Evolutionary conservation across 768 basidiomycete species (phyloP).

Genomic region (Boletales sp.): DNA sequence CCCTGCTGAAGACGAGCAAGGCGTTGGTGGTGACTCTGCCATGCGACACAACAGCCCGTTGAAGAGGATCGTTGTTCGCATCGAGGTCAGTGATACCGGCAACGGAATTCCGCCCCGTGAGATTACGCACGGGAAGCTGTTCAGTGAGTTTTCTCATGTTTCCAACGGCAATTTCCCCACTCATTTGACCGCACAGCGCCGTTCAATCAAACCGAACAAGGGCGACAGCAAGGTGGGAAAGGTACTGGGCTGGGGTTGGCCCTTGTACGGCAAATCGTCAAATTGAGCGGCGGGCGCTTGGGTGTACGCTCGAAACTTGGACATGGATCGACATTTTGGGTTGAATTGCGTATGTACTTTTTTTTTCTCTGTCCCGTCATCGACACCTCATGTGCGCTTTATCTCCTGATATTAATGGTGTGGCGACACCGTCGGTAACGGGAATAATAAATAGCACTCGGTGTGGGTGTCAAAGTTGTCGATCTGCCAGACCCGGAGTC

Average conservation of each 20-base stretch:
- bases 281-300: slow-evolving; percentile 66
- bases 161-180: slow-evolving; percentile 4
- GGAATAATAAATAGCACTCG: slow-evolving; percentile 43
- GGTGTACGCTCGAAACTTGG: slow-evolving; percentile 63
- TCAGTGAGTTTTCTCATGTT: slow-evolving; percentile 46
- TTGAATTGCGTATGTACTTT: slow-evolving; percentile 56
- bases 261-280: slow-evolving; percentile 75
- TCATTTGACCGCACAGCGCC: slow-evolving; percentile 41
- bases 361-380: slow-evolving; percentile 9
- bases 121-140: slow-evolving; percentile 66
- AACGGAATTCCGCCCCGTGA: slow-evolving; percentile 62
- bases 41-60: slow-evolving; percentile 21
- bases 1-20: not conserved
- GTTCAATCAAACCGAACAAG: slow-evolving; percentile 77
- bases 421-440: slow-evolving; percentile 4
- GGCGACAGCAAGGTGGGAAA: slow-evolving; percentile 69
- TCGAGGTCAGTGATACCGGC: slow-evolving; percentile 79
- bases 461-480: slow-evolving; percentile 57
- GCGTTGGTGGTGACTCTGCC: not conserved
- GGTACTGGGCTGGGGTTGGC: slow-evolving; percentile 75
- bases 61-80: slow-evolving; percentile 75
- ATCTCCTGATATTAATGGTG: slow-evolving; percentile 4
- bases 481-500: slow-evolving; percentile 25
- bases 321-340: slow-evolving; percentile 86
- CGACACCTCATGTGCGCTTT: slow-evolving; percentile 7